Percentiles rank a stretch among this genome's conserved stretches.
Conservation (phyloP, 495 filamentous ascomycete species). For the Melanomma pulvis-pyrius region DNA sequence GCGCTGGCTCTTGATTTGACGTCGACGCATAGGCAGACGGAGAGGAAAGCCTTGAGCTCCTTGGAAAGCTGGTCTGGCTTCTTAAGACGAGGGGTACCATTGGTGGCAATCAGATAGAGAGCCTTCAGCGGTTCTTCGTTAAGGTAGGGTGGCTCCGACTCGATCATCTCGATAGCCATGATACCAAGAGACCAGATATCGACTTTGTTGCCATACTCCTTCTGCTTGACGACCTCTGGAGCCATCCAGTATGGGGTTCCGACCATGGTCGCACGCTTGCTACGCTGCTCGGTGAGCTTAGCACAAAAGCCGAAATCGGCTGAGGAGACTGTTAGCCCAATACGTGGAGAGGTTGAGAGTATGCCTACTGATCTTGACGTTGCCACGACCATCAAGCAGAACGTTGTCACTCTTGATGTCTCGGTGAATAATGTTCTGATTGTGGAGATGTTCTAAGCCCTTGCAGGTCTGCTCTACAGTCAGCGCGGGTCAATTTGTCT, state of each 20-base stretch:
- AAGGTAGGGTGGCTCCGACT: conserved; percentile 94
- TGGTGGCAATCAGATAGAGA: conserved; percentile 94
- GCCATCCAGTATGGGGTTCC: conserved; percentile 99
- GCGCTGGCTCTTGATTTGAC: conserved; percentile 93
- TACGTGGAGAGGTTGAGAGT: not conserved
- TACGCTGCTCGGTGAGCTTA: conserved; percentile 95
- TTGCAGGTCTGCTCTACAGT: conserved; percentile 76
- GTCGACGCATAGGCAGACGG: conserved; percentile 93
- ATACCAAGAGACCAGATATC: conserved; percentile 99
- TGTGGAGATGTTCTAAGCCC: conserved; percentile 89
- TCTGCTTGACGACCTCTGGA: conserved; percentile 97
- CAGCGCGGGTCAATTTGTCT: not conserved
- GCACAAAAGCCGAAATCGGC: conserved; percentile 99
- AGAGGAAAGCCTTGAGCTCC: conserved; percentile 93
- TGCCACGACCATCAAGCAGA: conserved; percentile 85
- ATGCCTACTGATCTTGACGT: conserved; percentile 94
- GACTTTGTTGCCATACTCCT: conserved; percentile 97
- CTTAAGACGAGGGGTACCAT: conserved; percentile 95
- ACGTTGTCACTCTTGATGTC: conserved; percentile 99
- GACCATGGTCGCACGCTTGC: conserved; percentile 98
- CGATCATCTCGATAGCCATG: conserved; percentile 99
- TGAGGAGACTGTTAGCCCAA: conserved; percentile 49
- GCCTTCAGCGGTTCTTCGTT: conserved; percentile 98
- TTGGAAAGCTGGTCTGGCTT: conserved; percentile 96
- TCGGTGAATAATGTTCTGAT: conserved; percentile 95